Conservation (phyloP, 257 asterid species). For the Fraxinus cuspidata region DNA sequence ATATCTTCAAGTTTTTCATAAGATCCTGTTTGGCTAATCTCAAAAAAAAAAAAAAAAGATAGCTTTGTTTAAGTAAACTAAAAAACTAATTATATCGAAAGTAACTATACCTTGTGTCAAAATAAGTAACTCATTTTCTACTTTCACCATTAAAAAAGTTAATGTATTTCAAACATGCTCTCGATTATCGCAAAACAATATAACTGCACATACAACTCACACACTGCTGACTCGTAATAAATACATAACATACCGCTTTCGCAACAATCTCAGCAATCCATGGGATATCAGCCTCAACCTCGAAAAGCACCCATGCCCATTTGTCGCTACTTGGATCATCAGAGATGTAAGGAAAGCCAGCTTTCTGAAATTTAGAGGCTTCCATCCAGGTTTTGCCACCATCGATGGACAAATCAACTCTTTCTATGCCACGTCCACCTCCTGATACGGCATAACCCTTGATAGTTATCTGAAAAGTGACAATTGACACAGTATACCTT, state of each 20-base stretch:
- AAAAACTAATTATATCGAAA: no score
- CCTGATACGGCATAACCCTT: conserved; percentile 97
- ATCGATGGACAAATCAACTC: conserved; percentile 82
- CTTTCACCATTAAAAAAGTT: not conserved
- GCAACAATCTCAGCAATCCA: conserved; percentile 72
- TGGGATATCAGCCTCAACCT: conserved; percentile 72
- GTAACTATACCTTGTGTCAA: not conserved
- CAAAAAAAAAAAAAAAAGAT: not conserved
- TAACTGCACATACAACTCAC: not conserved
- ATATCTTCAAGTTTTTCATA: not conserved
- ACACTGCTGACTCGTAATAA: not conserved
- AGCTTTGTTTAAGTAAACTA: no score
- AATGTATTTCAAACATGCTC: not conserved
- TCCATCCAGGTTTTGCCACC: conserved; percentile 94
- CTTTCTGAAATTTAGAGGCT: conserved; percentile 76
- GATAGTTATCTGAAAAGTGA: conserved; percentile 52
- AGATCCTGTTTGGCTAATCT: not conserved
- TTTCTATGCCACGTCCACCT: conserved; percentile 96
- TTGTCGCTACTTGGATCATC: conserved; percentile 67
- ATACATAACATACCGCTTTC: conserved; percentile 72
- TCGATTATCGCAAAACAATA: not conserved
- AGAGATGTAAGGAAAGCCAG: conserved; percentile 64
- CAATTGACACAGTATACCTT: conserved; percentile 18
- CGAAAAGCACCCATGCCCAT: conserved; percentile 98
- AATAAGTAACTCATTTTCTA: no score